These are phyloP conservation scores for Talaromyces stipitatus DNA, from an alignment of 495 filamentous ascomycete species.

Conservation along the genomic window DNA sequence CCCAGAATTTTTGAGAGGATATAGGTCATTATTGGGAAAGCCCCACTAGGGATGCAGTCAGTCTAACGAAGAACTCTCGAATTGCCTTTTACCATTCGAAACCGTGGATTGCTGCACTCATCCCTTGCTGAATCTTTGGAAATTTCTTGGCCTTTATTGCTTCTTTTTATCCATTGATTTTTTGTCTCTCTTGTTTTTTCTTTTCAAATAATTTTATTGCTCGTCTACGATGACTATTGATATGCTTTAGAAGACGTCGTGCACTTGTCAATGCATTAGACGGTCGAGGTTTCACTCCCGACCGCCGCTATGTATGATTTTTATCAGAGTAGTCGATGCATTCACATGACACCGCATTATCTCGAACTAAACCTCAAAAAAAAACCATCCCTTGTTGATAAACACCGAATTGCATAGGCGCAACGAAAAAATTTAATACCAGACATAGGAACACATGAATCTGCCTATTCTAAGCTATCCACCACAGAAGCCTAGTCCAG, in stretches of 20 bases:
- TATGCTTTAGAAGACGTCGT: background rate
- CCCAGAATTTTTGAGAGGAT: background rate
- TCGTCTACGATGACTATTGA: background rate
- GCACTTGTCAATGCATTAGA: background rate
- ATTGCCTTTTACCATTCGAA: slow-evolving; percentile 8
- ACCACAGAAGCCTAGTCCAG: background rate
- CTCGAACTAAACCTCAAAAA: background rate
- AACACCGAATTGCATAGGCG: slow-evolving; percentile 1
- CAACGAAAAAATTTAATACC: slow-evolving; percentile 3
- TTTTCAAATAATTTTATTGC: no score
- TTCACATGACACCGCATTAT: background rate
- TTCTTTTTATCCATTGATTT: background rate
- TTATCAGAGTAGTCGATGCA: background rate
- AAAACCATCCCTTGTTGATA: slow-evolving; percentile 2
- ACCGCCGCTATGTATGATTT: background rate
- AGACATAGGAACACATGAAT: slow-evolving; percentile 4
- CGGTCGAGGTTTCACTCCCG: background rate
- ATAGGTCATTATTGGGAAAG: slow-evolving; percentile 1
- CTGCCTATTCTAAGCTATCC: background rate
- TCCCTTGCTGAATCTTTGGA: background rate
- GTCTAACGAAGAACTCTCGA: slow-evolving; percentile 5
- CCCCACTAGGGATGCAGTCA: background rate
- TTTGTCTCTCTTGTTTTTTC: no score
- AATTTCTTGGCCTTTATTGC: background rate
- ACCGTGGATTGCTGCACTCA: background rate